These are phyloP conservation scores for Pseudopyrenochaeta lycopersici DNA, from an alignment of 2,329 filamentous ascomycete species.

Conservation along the genomic window DNA sequence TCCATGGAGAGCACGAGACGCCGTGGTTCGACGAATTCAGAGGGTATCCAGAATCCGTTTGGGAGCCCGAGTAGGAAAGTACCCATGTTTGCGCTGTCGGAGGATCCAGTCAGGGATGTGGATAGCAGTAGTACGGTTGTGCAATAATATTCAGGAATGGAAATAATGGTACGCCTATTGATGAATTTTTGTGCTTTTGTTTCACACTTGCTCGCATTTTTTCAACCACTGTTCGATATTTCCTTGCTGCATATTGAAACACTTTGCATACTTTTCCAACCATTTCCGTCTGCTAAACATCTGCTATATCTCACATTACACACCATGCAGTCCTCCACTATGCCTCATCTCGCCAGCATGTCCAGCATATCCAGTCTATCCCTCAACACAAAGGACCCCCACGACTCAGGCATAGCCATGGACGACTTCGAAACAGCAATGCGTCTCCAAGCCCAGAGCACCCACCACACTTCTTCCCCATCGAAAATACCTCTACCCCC, in stretches of 20 bases:
- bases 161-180: slow-evolving; percentile 2
- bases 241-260: too few relatives aligned
- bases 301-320: too few relatives aligned
- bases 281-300: too few relatives aligned
- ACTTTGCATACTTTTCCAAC: too few relatives aligned
- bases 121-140: slow-evolving; percentile 36
- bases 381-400: too few relatives aligned
- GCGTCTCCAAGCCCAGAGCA: background rate
- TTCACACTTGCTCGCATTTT: too few relatives aligned
- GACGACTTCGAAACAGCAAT: background rate
- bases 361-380: too few relatives aligned
- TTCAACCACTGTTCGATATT: too few relatives aligned
- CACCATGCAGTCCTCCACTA: too few relatives aligned
- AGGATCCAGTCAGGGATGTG: slow-evolving; percentile 52
- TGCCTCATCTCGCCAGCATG: too few relatives aligned
- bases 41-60: slow-evolving; percentile 32
- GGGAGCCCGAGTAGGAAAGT: slow-evolving; percentile 42
- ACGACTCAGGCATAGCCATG: too few relatives aligned
- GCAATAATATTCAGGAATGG: slow-evolving; percentile 13
- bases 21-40: background rate
- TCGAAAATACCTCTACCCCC: background rate
- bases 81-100: slow-evolving; percentile 56
- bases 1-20: slow-evolving; percentile 5
- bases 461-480: background rate
- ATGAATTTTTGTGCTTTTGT: too few relatives aligned